These are phyloP conservation scores for Umbelopsis vinacea DNA, from an alignment of 192 early-diverging fungal species.

Conservation along the genomic window DNA sequence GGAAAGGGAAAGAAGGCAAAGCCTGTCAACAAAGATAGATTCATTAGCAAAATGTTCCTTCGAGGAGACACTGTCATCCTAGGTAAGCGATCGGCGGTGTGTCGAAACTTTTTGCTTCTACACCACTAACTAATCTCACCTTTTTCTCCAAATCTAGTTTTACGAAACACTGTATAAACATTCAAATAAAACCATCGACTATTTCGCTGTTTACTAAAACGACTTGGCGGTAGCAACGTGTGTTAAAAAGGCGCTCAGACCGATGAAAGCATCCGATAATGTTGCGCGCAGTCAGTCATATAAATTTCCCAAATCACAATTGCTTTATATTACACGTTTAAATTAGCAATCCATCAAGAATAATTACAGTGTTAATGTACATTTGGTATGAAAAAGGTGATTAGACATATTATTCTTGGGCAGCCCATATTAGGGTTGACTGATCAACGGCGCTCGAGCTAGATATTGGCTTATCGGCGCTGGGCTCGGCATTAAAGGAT, in stretches of 20 bases:
- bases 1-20: constrained; percentile 97
- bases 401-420: constrained; percentile 10
- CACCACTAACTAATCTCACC: not conserved
- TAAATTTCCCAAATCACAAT: not conserved
- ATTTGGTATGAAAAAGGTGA: constrained; percentile 5
- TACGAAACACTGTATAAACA: constrained; percentile 50
- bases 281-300: not conserved
- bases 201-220: not conserved
- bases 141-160: constrained; percentile 25
- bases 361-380: constrained; percentile 17
- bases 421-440: constrained; percentile 16
- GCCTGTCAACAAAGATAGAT: constrained; percentile 97
- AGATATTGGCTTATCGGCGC: not conserved
- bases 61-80: constrained; percentile 95
- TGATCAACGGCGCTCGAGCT: not conserved
- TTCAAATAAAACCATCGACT: not conserved
- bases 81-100: constrained; percentile 50
- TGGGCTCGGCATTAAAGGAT: not conserved
- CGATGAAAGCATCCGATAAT: not conserved
- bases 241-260: not conserved
- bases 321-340: constrained; percentile 7
- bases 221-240: not conserved
- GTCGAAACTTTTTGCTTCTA: not conserved
- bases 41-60: constrained; percentile 98
- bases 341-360: not conserved